phyloP scores from a whole-genome alignment of 306 rosid species.

The Betula pendula region DNA sequence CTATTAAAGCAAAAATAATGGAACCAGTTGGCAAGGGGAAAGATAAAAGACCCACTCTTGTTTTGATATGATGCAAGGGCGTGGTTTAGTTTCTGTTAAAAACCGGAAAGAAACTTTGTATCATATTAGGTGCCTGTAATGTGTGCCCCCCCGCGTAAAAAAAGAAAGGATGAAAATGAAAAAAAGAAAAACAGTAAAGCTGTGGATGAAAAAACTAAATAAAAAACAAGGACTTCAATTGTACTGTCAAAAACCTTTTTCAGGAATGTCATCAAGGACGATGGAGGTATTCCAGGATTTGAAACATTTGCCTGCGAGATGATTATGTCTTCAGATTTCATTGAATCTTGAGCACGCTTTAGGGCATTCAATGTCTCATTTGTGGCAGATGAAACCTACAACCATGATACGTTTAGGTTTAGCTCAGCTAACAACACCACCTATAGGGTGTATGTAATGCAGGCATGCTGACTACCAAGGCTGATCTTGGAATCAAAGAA shows the following conservation, averaged over 20 bases:
- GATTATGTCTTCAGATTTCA: slow-evolving; percentile 55
- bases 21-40: background rate
- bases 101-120: background rate
- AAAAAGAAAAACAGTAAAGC: background rate
- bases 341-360: slow-evolving; percentile 70
- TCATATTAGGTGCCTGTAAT: background rate
- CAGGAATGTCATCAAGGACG: slow-evolving; percentile 83
- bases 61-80: background rate
- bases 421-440: background rate
- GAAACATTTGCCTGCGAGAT: slow-evolving; percentile 60
- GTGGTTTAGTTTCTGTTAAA: background rate
- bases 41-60: background rate
- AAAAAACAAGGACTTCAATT: background rate
- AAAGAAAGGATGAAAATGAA: background rate
- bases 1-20: background rate
- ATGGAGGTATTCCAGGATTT: slow-evolving; percentile 97
- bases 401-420: too few relatives aligned
- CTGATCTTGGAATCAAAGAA: slow-evolving; percentile 4
- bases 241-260: slow-evolving; percentile 51
- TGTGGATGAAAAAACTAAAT: background rate
- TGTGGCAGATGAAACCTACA: slow-evolving; percentile 74
- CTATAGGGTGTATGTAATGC: slow-evolving; percentile 23
- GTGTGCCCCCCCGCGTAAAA: background rate
- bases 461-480: slow-evolving; percentile 14
- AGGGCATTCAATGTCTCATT: slow-evolving; percentile 65